Evolutionary conservation across 176 grass and related monocot species (phyloP), one percentile per base, ranked within the genome.

Genomic region (Hyparrhenia diplandra): DNA sequence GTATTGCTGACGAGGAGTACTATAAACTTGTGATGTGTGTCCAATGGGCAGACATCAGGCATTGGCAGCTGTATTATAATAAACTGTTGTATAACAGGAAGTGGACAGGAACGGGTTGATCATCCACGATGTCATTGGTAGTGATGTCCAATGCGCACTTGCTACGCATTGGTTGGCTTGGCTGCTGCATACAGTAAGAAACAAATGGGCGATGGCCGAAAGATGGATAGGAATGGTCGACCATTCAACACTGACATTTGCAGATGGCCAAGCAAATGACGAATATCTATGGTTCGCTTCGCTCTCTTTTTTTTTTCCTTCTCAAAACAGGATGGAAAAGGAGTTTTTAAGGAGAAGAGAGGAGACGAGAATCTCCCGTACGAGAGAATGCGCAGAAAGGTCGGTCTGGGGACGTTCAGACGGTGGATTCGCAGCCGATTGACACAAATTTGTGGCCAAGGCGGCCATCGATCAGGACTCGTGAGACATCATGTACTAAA

Each of bases 201-300:
- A 68, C 45, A n/a, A 12, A 42, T 36, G 45, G 8, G 23, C 9
- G 27, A 17, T 45, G 11, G 69, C 54, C 25, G 43, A 12, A 41
- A n/a, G 73, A 9, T n/a, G 21, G 64, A 76, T 35, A 34, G 52
- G 34, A 89, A 81, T 70, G 77, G 45, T 21, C 71, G 82, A 55
- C 27, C 24, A 40, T 39, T 43, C 37, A 75, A 20, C 42, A 58
- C 16, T 49, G 41, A 45, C 68, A 46, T 83, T 27, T 31, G n/a
- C 30, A 21, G 9, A n/a, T 25, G 9, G 12, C 67, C 41, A 54
- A 32, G 45, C 55, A 57, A 82, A 77, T 14, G 46, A n/a, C 5
- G 45, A 49, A 49, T 49, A 49, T 49, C 43, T 16, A 14, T 17
- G 25, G 12, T 57, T 54, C 47, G 20, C 16, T 60, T 17, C 51